Percentiles rank a stretch among this genome's conserved stretches.
Evolutionary conservation across 169 alveolate genomes (phyloP).

Genomic region (Besnoitia besnoiti): DNA sequence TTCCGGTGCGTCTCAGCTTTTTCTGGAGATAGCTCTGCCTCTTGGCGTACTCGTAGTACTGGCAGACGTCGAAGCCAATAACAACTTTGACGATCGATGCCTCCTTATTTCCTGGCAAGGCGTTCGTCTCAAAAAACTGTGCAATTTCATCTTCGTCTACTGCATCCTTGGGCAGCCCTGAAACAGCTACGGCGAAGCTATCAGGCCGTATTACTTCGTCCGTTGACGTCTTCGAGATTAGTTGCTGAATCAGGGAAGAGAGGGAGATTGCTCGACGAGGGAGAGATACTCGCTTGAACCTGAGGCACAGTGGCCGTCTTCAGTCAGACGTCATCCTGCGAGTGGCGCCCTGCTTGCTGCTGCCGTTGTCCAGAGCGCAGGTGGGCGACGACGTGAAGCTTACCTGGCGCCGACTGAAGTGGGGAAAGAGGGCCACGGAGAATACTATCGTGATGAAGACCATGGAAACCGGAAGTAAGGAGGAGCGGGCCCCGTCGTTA

Average conservation of each 20-base stretch:
- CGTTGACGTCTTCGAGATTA: conserved; percentile 43
- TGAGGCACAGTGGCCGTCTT: too few relatives aligned
- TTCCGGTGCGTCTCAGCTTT: conserved; percentile 6
- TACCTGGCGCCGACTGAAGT: conserved; percentile 59
- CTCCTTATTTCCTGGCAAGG: conserved; percentile 26
- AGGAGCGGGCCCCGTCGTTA: conserved; percentile 48
- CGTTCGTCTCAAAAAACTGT: conserved; percentile 27
- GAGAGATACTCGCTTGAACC: too few relatives aligned
- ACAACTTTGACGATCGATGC: conserved; percentile 67
- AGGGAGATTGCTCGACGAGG: too few relatives aligned
- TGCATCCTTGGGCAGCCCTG: conserved; percentile 64
- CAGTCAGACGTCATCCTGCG: too few relatives aligned
- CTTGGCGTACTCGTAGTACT: conserved; percentile 59
- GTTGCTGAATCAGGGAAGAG: neutral
- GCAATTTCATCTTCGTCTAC: conserved; percentile 62
- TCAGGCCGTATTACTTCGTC: conserved; percentile 61
- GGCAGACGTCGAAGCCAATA: conserved; percentile 62
- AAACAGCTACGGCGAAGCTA: conserved; percentile 57
- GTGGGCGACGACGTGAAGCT: too few relatives aligned
- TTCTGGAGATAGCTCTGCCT: neutral
- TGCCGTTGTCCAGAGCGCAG: too few relatives aligned
- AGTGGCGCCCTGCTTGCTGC: too few relatives aligned
- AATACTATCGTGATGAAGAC: conserved; percentile 41
- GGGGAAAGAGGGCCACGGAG: conserved; percentile 55
- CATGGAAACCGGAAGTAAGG: conserved; percentile 47